These are phyloP conservation scores for Aegilops speltoides DNA, from an alignment of 176 grass and related monocot species.

Conservation along the genomic window DNA sequence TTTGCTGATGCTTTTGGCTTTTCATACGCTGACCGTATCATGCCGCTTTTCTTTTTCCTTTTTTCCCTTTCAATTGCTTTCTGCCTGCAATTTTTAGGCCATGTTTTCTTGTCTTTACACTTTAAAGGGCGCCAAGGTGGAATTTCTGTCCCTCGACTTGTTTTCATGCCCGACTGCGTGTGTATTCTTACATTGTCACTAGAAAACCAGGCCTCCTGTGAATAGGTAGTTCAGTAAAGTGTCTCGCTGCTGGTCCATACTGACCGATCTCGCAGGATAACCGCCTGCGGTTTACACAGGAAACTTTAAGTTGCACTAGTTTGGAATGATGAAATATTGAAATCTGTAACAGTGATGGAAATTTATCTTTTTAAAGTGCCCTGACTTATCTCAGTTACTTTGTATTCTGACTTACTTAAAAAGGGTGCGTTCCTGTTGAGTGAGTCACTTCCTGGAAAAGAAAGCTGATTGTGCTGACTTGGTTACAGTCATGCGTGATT, in stretches of 20 bases:
- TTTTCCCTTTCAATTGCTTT: slow-evolving; percentile 38
- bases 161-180: background rate
- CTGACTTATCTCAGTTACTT: background rate
- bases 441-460: slow-evolving; percentile 5
- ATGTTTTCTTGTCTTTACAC: slow-evolving; percentile 37
- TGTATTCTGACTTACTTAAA: too few species aligned
- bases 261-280: background rate
- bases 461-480: slow-evolving; percentile 5
- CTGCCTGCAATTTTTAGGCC: slow-evolving; percentile 18
- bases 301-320: background rate
- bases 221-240: background rate
- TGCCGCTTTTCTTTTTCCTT: slow-evolving; percentile 6
- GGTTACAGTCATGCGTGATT: background rate
- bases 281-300: background rate
- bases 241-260: background rate
- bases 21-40: slow-evolving; percentile 44
- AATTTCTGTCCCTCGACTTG: slow-evolving; percentile 20
- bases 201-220: background rate
- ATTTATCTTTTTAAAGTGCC: slow-evolving; percentile 21
- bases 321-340: slow-evolving; percentile 34
- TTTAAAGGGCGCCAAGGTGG: slow-evolving; percentile 41
- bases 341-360: slow-evolving; percentile 29
- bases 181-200: background rate
- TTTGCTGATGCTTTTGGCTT: slow-evolving; percentile 47
- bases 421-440: too few species aligned